Conservation (phyloP, 306 rosid genomes). For the Gillenia trifoliata region DNA sequence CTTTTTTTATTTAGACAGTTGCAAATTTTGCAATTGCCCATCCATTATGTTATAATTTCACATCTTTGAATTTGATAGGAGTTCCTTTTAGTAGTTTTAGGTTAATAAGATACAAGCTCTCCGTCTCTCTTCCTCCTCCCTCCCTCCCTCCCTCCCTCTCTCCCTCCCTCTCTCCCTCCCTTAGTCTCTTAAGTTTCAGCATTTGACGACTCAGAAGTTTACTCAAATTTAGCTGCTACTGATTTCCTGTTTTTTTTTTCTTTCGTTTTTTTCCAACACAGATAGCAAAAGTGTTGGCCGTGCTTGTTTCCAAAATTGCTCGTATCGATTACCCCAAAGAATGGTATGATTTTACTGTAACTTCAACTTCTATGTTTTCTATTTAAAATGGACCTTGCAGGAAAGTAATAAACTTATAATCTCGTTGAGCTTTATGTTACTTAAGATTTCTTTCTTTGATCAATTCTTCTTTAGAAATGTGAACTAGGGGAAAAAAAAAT, state of each 20-base stretch:
- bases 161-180: not conserved
- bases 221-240: slow-evolving; percentile 14
- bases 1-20: too few relatives aligned
- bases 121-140: not conserved
- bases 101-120: slow-evolving; percentile 1
- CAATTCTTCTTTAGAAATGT: not conserved
- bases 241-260: slow-evolving; percentile 15
- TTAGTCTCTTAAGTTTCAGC: not conserved
- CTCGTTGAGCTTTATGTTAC: not conserved
- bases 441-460: not conserved
- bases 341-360: slow-evolving; percentile 50
- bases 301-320: slow-evolving; percentile 88
- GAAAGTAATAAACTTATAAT: not conserved
- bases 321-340: slow-evolving; percentile 93
- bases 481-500: not conserved
- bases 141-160: not conserved
- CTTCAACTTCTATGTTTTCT: not conserved
- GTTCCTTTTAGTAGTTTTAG: not conserved
- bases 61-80: not conserved
- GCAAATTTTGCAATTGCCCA: not conserved
- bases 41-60: not conserved
- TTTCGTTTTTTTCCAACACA: slow-evolving; percentile 32
- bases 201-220: not conserved
- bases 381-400: not conserved
- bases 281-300: slow-evolving; percentile 87